A percentile compares a stretch with the other conserved stretches of the same genome.
These are phyloP conservation scores for Eucalyptus victrix DNA, from an alignment of 345 rosid genomes.

Conservation along the genomic window DNA sequence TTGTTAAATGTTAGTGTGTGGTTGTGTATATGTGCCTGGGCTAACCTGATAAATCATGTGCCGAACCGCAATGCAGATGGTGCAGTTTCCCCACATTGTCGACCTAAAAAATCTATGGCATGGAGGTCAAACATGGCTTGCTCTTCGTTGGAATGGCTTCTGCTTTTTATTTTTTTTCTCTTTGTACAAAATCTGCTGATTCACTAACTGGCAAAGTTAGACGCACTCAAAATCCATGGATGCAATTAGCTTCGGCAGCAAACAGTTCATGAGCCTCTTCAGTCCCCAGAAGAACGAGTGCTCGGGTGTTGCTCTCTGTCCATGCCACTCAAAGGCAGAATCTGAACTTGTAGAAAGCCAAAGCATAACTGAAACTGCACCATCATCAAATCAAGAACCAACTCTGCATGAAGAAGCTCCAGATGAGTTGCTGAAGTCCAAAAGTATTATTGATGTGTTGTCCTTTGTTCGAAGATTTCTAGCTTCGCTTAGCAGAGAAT, in stretches of 20 bases:
- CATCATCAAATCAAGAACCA: conserved; percentile 10
- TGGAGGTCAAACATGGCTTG: not conserved
- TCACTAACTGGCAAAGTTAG: not conserved
- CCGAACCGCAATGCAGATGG: not conserved
- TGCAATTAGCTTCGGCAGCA: not conserved
- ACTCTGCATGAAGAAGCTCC: conserved; percentile 27
- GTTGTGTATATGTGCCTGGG: not conserved
- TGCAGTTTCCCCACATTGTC: not conserved
- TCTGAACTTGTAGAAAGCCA: not conserved
- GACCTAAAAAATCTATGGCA: not conserved
- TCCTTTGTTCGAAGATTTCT: conserved; percentile 84
- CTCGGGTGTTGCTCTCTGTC: not conserved
- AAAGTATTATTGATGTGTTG: conserved; percentile 78
- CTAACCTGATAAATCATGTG: not conserved
- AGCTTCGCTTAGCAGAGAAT: conserved; percentile 66
- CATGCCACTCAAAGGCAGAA: not conserved
- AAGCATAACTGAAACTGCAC: not conserved
- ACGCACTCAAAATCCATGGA: not conserved
- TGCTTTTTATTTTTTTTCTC: not conserved
- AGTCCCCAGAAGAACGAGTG: not conserved
- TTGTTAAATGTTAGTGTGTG: not conserved
- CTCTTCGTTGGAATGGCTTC: not conserved
- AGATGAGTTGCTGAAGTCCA: conserved; percentile 46
- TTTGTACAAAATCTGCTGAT: not conserved
- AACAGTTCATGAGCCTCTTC: not conserved